Evolutionary conservation across 352 stramenopile genomes (phyloP), one percentile per base, ranked within the genome.

Genomic region (Pythium dissimile): DNA sequence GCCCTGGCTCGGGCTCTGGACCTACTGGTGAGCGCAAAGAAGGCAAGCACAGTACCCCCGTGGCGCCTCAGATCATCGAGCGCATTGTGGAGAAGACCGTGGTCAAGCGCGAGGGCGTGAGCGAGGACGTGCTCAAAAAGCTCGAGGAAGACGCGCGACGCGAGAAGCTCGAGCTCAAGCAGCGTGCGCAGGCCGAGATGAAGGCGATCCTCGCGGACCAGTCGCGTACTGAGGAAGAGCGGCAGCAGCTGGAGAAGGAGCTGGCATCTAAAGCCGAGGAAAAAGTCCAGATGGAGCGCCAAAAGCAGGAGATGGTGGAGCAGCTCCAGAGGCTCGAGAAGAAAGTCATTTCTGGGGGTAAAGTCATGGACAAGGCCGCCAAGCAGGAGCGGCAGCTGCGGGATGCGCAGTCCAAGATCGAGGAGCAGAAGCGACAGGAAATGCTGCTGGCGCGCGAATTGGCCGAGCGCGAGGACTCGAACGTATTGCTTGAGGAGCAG

Each of bases 341-440:
- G 46, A 80, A 89, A 35, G 55, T 98, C 11, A 91, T 98, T 28
- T 86, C 90, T n/a, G 94, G 94, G 31, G 94, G 96, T 52, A 82
- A 97, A 57, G 94, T 98, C 30, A 87, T 97, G 13, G 89, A 97
- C 71, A 97, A 96, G 67, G 92, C 93, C 5, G 86, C 89, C 5
- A 97, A 97, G 49, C 95, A 99, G 31, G 91, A 98, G 68, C 87
- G 82, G 7, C 82, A 96, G 48, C 73, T 99, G 20, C 77, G 93
- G 5, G 77, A 92, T 38, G 91, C 94, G 4, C 80, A 98, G 71
- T 69, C 81, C 26, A 93, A 96, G 45, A 75, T 99, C 6, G 77
- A 94, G 45, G 80, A 96, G 27, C 75, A 90, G 30, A 88, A 86
- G 30, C 72, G 72, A 1, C 81, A 95, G 52, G 82, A 96, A 48